Conservation (phyloP, 768 basidiomycete species). For the Boletus rufocinnamomeus region DNA sequence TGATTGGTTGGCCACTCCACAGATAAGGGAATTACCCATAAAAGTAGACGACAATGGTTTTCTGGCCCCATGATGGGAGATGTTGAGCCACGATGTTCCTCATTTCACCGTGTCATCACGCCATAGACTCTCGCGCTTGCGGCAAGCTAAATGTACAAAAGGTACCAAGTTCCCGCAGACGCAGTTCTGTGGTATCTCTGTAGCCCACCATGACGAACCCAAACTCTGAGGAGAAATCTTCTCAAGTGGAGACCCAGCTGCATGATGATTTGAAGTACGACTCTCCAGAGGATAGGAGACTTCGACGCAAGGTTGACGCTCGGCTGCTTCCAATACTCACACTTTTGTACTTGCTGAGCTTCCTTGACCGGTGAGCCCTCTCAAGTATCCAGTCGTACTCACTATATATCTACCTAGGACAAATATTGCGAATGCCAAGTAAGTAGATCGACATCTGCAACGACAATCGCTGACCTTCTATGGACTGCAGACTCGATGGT, state of each 20-base stretch:
- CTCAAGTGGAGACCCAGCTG: slow-evolving; percentile 5
- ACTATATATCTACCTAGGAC: slow-evolving; percentile 21
- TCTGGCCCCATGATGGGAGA: too few relatives aligned
- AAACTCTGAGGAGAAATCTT: slow-evolving; percentile 13
- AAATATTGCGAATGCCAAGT: slow-evolving; percentile 45
- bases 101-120: slow-evolving; percentile 6
- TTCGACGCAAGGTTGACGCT: slow-evolving; percentile 37
- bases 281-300: slow-evolving; percentile 24
- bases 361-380: slow-evolving; percentile 39
- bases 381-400: not conserved
- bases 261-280: not conserved
- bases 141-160: not conserved
- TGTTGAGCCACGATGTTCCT: not conserved
- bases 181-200: not conserved
- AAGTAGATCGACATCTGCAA: not conserved
- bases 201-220: slow-evolving; percentile 10
- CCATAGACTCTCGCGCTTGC: slow-evolving; percentile 4
- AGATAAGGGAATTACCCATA: not conserved
- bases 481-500: slow-evolving; percentile 48
- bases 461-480: not conserved
- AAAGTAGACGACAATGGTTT: not conserved
- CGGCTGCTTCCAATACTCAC: slow-evolving; percentile 44
- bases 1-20: not conserved
- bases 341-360: slow-evolving; percentile 42
- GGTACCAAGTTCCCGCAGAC: not conserved